A percentile compares a stretch with the other conserved stretches of the same genome.
Evolutionary conservation across 176 grass and related monocot genomes (phyloP).

Genomic region (Thinopyrum elongatum): DNA sequence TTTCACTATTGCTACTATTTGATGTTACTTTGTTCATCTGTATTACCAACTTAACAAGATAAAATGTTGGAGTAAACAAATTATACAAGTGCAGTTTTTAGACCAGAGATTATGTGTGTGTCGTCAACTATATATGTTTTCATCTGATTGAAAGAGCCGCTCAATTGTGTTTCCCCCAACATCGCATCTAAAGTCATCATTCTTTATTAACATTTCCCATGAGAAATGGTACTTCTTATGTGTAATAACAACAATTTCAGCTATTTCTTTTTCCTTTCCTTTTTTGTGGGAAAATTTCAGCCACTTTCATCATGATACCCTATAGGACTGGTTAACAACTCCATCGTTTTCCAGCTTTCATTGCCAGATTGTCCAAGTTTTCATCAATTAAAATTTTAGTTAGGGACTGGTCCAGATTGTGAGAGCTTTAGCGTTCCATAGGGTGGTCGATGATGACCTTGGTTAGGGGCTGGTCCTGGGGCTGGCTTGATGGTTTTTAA

Average conservation of each 20-base stretch:
- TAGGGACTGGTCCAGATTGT: too few relatives aligned
- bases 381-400: background rate
- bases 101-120: background rate
- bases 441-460: too few relatives aligned
- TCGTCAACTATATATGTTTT: background rate
- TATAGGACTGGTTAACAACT: background rate
- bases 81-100: background rate
- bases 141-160: background rate
- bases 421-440: too few relatives aligned
- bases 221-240: background rate
- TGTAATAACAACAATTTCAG: background rate
- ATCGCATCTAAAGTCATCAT: background rate
- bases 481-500: too few relatives aligned
- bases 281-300: too few relatives aligned
- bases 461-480: too few relatives aligned
- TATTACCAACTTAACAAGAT: background rate
- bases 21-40: background rate
- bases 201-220: background rate
- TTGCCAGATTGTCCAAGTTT: background rate
- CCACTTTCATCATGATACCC: background rate
- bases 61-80: background rate
- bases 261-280: background rate
- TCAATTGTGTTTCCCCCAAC: background rate
- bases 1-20: background rate
- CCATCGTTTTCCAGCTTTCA: background rate